Evolutionary conservation across 345 rosid genomes (phyloP), one percentile per base, ranked within the genome.

Genomic region (Luvunga scandens): DNA sequence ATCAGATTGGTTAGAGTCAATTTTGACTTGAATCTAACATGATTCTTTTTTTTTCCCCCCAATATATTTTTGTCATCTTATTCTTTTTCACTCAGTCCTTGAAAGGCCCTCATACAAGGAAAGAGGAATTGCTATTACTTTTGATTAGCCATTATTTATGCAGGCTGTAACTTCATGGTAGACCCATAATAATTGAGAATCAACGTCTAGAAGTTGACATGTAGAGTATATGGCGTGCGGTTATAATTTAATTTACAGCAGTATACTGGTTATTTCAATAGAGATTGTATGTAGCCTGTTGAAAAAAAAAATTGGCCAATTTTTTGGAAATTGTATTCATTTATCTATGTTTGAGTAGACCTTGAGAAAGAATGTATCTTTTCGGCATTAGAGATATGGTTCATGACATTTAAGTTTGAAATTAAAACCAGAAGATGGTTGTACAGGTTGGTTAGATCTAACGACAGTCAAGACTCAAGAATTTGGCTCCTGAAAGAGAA

Each of bases 1-100:
- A 27, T 92, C 97, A 12, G 97, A 94, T 78, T 94, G 93, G 98
- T 85, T 96, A 78, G 95, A 94, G 74, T 89, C 98, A n/a, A 53
- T 79, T 78, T 80, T 72, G 81, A 85, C 86, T 80, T 92, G 83
- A 84, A 72, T 74, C 70, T 82, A 50, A 31, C 57, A 77, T 75
- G 7, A 53, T 64, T 60, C 69, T 66, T 75, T 80, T 64, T 79
- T 56, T 63, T 28, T 38, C 3, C 16, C 16, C 50, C 48, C 42
- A 38, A 55, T 60, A 28, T 55, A 7, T 76, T 84, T 60, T 76
- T 42, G 63, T 39, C 38, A 69, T 77, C 66, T 62, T 83, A 86
- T 84, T 88, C 78, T 38, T 85, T 84, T 69, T 72, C 12, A 27
- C 31, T 34, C 30, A 16, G 27, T 33, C 57, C 62, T 56, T 68